Evolutionary conservation across 805 yeast species (phyloP), one percentile per base, ranked within the genome.

Genomic region (Kluyveromyces siamensis): DNA sequence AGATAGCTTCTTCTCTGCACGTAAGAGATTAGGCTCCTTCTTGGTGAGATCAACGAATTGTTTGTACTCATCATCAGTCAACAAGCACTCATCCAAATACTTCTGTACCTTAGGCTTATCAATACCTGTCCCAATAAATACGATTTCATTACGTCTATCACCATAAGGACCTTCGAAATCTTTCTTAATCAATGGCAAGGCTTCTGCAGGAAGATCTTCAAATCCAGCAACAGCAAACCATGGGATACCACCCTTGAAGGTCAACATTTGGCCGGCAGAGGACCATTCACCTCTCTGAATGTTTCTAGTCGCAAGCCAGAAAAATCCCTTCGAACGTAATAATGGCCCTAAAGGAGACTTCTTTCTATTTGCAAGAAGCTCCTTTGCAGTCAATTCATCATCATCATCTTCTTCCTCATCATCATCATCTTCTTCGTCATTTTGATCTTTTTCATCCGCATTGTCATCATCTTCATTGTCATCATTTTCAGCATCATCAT

Each of bases 61-160:
- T 2, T 48, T 55, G 49, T 52, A 66, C 50, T 74, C 77, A 17
- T 62, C 60, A 47, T 73, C 74, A 7, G 60, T 69, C 37, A 74
- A 51, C 45, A 74, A 60, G 52, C 77, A 73, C 8, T 54, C 46
- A 49, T 74, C 72, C 41, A 74, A 52, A 1, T 51, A 65, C 37
- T 60, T 52, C 8, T 63, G 54, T 8, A 73, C 51, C 11, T 53
- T 57, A 4, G 45, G 49, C 42, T 60, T 59, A 45, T 72, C 59
- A 6, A 73, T 54, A 11, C 62, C 57, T 17, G 71, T 56, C 1
- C 77, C 77, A 50, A 74, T 73, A 48, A 73, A 69, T 1, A 74
- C 77, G 21, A 74, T 50, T 52, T 74, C 77, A 50, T 74, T 72
- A 41, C 74, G 58, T 41, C 76, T 63, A 48, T 74, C 77, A 2